A percentile compares a stretch with the other conserved stretches of the same genome.
These are phyloP conservation scores for Cryptococcus jaspeensis DNA, from an alignment of 1,284 basidiomycete genomes.

Conservation along the genomic window DNA sequence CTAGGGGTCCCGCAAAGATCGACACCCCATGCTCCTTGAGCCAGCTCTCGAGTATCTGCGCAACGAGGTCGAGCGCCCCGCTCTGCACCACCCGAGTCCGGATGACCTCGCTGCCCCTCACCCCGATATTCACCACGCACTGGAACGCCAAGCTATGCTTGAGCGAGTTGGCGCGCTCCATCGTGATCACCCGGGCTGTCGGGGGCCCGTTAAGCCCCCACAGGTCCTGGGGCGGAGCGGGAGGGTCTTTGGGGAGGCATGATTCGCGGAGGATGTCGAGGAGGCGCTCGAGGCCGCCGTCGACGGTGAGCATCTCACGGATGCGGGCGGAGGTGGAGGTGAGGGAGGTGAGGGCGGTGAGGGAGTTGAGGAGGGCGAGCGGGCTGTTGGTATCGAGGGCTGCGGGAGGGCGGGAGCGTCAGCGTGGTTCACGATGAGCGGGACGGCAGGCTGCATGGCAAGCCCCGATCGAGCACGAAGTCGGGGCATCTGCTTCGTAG, in stretches of 20 bases:
- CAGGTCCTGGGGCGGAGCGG: conserved; percentile 40
- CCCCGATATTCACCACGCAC: conserved; percentile 96
- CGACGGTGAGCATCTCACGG: conserved; percentile 95
- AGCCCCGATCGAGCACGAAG: background rate
- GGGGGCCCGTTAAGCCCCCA: conserved; percentile 51
- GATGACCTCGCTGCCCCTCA: conserved; percentile 90
- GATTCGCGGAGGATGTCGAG: conserved; percentile 89
- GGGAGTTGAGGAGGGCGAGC: conserved; percentile 91
- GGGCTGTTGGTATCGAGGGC: conserved; percentile 91
- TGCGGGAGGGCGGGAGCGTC: conserved; percentile 44
- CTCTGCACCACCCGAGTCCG: conserved; percentile 92
- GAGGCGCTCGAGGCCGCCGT: conserved; percentile 93
- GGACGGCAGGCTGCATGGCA: background rate
- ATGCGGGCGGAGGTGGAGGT: conserved; percentile 97
- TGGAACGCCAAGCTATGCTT: conserved; percentile 92
- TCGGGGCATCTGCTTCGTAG: background rate
- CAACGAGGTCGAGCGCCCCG: conserved; percentile 90
- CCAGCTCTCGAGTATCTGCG: conserved; percentile 93
- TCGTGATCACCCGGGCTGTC: conserved; percentile 52
- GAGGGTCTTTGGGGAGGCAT: conserved; percentile 51
- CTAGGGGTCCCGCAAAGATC: conserved; percentile 47
- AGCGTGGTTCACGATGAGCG: background rate
- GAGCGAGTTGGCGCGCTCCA: conserved; percentile 79
- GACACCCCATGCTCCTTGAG: conserved; percentile 67
- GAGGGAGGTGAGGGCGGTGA: conserved; percentile 94